Base-by-base conservation (phyloP, 306 rosid species). In the Begonia masoniana region DNA sequence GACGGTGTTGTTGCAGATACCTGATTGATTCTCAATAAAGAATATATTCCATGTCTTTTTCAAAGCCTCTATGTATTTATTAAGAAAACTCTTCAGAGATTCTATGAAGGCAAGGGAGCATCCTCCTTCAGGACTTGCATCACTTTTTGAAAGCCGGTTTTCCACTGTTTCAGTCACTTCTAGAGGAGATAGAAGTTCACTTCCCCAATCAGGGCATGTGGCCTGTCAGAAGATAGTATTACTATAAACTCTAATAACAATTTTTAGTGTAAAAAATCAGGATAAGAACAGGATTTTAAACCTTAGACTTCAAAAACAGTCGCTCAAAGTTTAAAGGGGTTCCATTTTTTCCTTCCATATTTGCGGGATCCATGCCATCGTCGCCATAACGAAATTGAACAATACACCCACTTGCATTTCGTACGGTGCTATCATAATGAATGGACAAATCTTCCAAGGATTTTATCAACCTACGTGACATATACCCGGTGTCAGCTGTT, bases 401-500 rank as follows among this genome's bases (percentile, higher is more conserved):
- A 52, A 89, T 56, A 71, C 77, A 63, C 57, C 85, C 83, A 65
- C 79, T 67, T 15, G 97, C 84, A 64, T 76, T 81, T 71, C 97
- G 66, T 57, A 89, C 97, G 0, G 97, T 80, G 73, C 65, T 65
- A 66, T 89, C 97, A 53, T 85, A 89, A 64, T 85, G 87, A 67
- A 89, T 68, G 67, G 72, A 82, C 60, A 89, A 68, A 54, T 89
- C 97, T 69, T 89, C 97, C 41, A 89, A 57, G 56, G 88, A 76
- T 73, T 89, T 89, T 54, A 87, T 82, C 70, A 89, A 74, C 64
- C 87, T 77, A 63, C 97, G 95, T 21, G 97, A 89, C 97, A 89
- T 82, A 60, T 89, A 89, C 49, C 97, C 97, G 47, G 95, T 85
- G 51, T 89, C 97, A 55, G 97, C 97, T 61, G 97, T 89, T 89